phyloP scores from a whole-genome alignment of 176 grass and related monocot genomes.

The Oryza meridionalis region DNA sequence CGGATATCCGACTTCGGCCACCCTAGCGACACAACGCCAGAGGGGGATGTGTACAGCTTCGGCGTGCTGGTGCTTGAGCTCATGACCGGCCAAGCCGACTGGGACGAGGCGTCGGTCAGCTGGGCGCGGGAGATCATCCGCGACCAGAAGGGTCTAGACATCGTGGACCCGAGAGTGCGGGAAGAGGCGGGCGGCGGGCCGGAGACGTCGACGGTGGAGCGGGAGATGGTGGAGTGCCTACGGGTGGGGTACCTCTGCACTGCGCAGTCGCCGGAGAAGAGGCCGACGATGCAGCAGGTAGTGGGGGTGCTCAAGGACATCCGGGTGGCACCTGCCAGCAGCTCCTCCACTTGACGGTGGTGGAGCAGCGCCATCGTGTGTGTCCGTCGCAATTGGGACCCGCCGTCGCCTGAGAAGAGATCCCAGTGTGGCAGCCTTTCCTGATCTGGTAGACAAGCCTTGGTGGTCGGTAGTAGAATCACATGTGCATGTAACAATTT shows the following conservation, averaged over 20 bases:
- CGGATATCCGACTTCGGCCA: constrained; percentile 66
- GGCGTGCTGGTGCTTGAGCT: constrained; percentile 83
- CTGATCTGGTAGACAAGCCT: not conserved
- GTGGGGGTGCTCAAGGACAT: constrained; percentile 91
- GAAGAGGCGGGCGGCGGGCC: constrained; percentile 29
- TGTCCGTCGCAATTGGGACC: not conserved
- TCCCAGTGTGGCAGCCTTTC: not conserved
- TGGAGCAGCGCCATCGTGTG: no score
- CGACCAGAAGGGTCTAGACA: constrained; percentile 55
- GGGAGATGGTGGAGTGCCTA: constrained; percentile 74
- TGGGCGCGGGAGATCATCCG: constrained; percentile 57
- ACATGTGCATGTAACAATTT: constrained; percentile 35
- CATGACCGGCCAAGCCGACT: constrained; percentile 58
- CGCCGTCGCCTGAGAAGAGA: constrained; percentile 2
- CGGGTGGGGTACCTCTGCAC: constrained; percentile 82
- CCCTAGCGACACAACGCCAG: constrained; percentile 12
- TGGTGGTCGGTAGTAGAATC: constrained; percentile 4
- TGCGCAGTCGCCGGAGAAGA: constrained; percentile 72
- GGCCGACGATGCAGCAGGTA: constrained; percentile 92
- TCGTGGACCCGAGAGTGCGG: constrained; percentile 56
- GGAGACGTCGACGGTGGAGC: constrained; percentile 35
- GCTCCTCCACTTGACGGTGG: not conserved
- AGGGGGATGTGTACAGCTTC: constrained; percentile 74
- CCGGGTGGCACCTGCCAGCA: constrained; percentile 3
- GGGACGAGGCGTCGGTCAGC: constrained; percentile 66